Evolutionary conservation across 441 rosid genomes (phyloP).

Genomic region (Jatropha podagrica): DNA sequence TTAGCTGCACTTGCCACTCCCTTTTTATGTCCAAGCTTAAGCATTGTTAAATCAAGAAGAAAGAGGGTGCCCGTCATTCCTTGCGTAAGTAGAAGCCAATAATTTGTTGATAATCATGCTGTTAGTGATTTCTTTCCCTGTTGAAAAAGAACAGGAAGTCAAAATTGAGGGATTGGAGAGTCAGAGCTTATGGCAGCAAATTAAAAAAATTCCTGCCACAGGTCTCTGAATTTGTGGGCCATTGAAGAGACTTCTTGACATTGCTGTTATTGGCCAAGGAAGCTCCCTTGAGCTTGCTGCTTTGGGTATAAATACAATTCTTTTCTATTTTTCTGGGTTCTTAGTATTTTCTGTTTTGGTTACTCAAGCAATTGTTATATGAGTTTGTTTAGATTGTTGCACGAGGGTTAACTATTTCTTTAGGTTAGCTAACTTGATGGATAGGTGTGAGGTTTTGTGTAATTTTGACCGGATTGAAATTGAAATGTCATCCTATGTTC

Average conservation of each 20-base stretch:
- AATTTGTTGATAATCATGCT: background rate
- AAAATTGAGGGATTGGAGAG: constrained; percentile 23
- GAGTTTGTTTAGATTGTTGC: background rate
- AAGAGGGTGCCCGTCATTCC: background rate
- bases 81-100: constrained; percentile 15
- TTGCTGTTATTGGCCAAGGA: constrained; percentile 38
- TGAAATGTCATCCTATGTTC: too few relatives aligned
- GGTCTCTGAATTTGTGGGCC: constrained; percentile 34
- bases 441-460: too few relatives aligned
- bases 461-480: too few relatives aligned
- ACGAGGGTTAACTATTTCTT: too few relatives aligned
- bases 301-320: constrained; percentile 28
- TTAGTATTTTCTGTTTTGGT: background rate
- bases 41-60: background rate
- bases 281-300: constrained; percentile 47
- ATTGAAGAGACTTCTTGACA: constrained; percentile 33
- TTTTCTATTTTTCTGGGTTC: background rate
- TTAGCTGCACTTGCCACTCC: constrained; percentile 4
- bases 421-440: too few relatives aligned
- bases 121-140: constrained; percentile 5
- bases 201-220: constrained; percentile 32
- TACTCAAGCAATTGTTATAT: background rate
- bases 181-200: constrained; percentile 31
- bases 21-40: background rate
- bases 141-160: constrained; percentile 11